These are phyloP conservation scores for Epichloe bromicola DNA, from an alignment of 2,329 filamentous ascomycete genomes.

Conservation along the genomic window DNA sequence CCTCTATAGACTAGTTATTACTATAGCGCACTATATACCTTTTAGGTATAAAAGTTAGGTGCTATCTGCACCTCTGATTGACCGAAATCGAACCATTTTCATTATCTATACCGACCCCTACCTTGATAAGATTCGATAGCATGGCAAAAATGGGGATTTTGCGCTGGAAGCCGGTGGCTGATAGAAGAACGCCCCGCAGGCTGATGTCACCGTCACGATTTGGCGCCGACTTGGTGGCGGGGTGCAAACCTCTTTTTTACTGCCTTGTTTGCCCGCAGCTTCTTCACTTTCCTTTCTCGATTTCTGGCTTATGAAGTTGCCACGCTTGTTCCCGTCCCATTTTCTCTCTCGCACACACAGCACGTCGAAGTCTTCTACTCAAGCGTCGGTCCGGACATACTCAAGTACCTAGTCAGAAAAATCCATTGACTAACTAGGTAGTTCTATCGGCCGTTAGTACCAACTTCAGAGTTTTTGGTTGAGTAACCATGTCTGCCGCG, in stretches of 20 bases:
- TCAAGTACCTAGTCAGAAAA: neutral
- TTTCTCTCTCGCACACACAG: neutral
- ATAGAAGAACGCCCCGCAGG: neutral
- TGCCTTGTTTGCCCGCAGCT: neutral
- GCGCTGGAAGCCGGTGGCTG: neutral
- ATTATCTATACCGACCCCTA: no score
- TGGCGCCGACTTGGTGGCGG: neutral
- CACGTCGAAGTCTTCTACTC: neutral
- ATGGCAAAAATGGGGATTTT: neutral
- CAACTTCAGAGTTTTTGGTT: neutral
- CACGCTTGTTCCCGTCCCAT: neutral
- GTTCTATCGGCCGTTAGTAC: neutral
- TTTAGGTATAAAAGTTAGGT: no score
- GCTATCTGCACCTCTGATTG: no score
- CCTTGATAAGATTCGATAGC: no score
- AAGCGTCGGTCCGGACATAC: neutral
- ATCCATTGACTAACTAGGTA: neutral
- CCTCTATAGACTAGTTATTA: no score
- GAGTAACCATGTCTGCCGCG: conserved; percentile 14
- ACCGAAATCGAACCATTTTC: no score
- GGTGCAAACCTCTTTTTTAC: neutral
- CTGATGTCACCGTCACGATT: conserved; percentile 3
- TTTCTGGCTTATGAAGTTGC: neutral
- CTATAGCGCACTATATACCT: no score
- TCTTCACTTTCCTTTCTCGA: no score